Base-by-base conservation (phyloP, 768 basidiomycete species). In the Nevesoporus exiguus region DNA sequence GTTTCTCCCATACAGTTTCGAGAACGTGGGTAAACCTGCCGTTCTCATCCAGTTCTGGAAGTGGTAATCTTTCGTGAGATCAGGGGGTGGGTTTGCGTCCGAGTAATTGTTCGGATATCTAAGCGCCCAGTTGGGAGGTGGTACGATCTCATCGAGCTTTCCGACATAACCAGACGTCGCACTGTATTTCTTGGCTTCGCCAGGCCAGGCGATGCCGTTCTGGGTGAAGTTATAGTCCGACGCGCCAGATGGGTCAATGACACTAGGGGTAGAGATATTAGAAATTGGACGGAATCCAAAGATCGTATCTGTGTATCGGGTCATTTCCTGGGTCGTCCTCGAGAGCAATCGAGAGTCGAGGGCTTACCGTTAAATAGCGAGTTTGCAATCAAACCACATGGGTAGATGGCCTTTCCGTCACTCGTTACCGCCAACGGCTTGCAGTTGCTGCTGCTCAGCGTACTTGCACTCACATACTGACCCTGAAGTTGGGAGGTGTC, bases 31-130 rank as follows among this genome's bases (percentile, higher is more conserved):
- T 44, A 98, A 72, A 13, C 96, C 97, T 1, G 97, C 93, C 2
- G 95, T 97, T 54, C 96, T 83, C 97, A 99, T 99, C 97, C 97
- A 99, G 67, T 96, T 95, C 73, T 98, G 96, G 77, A 99, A 98
- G 63, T 90, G 94, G 71, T 98, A 90, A 65, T 98, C 86, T 2
- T 61, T 60, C 49, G 76, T 74, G 33, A 98, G 75, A 66, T 97
- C 74, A 2, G 93, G 95, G 19, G 86, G 84, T 15, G 80, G 81
- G 57, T 77, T 82, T 5, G 71, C 71, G 1, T 73, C 66, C 4
- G 83, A 84, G 72, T 97, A 98, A 52, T 80, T 80, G 56, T 88
- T 69, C 1, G 93, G 92, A 74, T 77, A 98, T 51, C 79, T 79
- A 30, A 69, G 65, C 1, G 61, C 69, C 97, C 97, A 99, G 72